phyloP scores from a whole-genome alignment of 2,329 filamentous ascomycete species.

The Colletotrichum falcatum region DNA sequence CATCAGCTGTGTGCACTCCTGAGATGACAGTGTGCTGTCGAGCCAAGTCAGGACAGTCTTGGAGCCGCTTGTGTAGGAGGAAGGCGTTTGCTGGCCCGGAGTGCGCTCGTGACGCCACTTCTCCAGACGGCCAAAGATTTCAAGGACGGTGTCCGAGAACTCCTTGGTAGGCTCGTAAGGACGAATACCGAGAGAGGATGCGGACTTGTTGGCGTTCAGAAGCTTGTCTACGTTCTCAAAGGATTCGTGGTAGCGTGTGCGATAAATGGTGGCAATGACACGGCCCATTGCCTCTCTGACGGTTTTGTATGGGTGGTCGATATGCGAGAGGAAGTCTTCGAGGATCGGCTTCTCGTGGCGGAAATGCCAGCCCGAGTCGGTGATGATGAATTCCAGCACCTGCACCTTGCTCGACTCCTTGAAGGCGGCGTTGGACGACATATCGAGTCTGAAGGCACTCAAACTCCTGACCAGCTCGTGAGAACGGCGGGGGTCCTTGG shows the following conservation, averaged over 20 bases:
- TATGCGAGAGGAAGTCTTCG: conserved; percentile 87
- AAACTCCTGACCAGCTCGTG: conserved; percentile 89
- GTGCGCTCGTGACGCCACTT: conserved; percentile 86
- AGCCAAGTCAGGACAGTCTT: conserved; percentile 98
- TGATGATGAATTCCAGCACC: conserved; percentile 87
- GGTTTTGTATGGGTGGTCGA: conserved; percentile 98
- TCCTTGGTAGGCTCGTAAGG: conserved; percentile 85
- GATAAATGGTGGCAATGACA: conserved; percentile 88
- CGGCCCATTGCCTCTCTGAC: conserved; percentile 95
- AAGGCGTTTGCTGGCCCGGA: conserved; percentile 92
- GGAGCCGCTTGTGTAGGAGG: conserved; percentile 92
- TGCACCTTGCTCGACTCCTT: conserved; percentile 98
- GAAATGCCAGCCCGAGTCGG: conserved; percentile 96
- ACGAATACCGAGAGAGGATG: conserved; percentile 84
- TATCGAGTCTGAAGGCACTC: conserved; percentile 88
- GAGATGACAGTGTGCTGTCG: conserved; percentile 88
- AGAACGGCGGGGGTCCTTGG: conserved; percentile 87
- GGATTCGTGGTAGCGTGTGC: conserved; percentile 93
- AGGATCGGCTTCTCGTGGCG: conserved; percentile 88
- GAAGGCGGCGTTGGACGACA: conserved; percentile 96
- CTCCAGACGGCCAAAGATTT: conserved; percentile 84
- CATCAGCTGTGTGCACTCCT: conserved; percentile 91
- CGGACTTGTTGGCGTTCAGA: conserved; percentile 80
- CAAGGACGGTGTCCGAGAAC: conserved; percentile 77
- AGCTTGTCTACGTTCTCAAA: conserved; percentile 83